Evolutionary conservation across 1,139 yeast genomes (phyloP).

Genomic region (Magnusiomyces suaveolens): DNA sequence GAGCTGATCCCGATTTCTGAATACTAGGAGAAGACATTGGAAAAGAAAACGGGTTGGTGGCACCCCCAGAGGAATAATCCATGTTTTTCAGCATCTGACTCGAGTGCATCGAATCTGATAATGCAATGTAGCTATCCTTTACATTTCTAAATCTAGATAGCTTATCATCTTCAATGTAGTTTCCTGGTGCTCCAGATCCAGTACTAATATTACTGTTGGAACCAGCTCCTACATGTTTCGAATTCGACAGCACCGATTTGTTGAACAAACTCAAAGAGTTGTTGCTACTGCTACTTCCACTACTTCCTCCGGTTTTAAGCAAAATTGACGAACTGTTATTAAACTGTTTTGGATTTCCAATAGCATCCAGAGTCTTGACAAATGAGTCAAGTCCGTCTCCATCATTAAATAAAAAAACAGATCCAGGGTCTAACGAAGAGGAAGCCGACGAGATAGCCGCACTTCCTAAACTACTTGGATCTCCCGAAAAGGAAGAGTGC

Average conservation of each 20-base stretch:
- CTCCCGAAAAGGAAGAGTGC: constrained; percentile 20
- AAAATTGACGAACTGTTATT: constrained; percentile 5
- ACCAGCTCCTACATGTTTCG: no score
- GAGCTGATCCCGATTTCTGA: constrained; percentile 30
- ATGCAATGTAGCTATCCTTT: constrained; percentile 38
- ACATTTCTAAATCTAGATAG: constrained; percentile 41
- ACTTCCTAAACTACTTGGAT: constrained; percentile 21
- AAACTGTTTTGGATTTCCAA: constrained; percentile 9
- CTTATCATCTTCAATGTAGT: constrained; percentile 22
- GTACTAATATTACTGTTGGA: no score
- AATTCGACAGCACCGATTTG: no score
- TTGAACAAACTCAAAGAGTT: constrained; percentile 8
- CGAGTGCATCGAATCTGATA: constrained; percentile 31
- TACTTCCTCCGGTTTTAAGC: constrained; percentile 8
- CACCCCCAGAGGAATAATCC: background rate
- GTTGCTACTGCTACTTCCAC: constrained; percentile 13
- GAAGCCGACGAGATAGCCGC: constrained; percentile 16
- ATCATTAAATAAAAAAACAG: constrained; percentile 25
- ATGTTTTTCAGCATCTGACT: background rate
- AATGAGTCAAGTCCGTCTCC: constrained; percentile 13
- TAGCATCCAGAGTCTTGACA: constrained; percentile 62
- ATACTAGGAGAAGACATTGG: constrained; percentile 20
- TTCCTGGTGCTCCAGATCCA: background rate
- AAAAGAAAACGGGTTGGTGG: constrained; percentile 9
- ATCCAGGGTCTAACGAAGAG: constrained; percentile 29